Percentiles rank a stretch among this genome's conserved stretches.
Conservation (phyloP, 2,329 filamentous ascomycete species). For the Xylaria sp. region DNA sequence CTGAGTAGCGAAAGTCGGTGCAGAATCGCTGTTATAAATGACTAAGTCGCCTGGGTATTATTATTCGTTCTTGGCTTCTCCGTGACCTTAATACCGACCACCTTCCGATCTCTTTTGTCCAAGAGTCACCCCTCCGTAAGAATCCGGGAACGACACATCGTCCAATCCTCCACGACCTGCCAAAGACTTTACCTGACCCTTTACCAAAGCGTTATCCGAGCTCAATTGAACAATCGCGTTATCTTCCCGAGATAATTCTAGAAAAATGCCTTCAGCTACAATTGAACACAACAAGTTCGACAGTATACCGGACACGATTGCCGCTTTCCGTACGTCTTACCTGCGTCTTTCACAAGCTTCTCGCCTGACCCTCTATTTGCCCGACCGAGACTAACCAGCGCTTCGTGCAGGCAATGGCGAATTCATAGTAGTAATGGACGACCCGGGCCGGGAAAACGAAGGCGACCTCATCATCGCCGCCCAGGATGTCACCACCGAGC, state of each 20-base stretch:
- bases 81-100: not conserved
- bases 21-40: not conserved
- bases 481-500: constrained; percentile 81
- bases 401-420: constrained; percentile 74
- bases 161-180: not conserved
- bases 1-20: too few relatives aligned
- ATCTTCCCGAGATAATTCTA: not conserved
- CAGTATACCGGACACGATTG: constrained; percentile 72
- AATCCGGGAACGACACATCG: not conserved
- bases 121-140: not conserved
- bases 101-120: not conserved
- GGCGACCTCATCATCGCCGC: constrained; percentile 97
- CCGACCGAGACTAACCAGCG: constrained; percentile 23
- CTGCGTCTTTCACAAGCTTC: constrained; percentile 2
- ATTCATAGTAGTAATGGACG: constrained; percentile 96
- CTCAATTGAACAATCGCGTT: not conserved
- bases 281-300: constrained; percentile 68
- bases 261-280: constrained; percentile 61
- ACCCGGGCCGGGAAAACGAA: constrained; percentile 93
- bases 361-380: not conserved
- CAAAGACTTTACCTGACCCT: not conserved
- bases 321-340: constrained; percentile 68
- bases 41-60: not conserved
- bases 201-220: not conserved
- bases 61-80: not conserved